Evolutionary conservation across 2,329 filamentous ascomycete genomes (phyloP), one percentile per base, ranked within the genome.

Genomic region (Zymoseptoria ardabiliae): DNA sequence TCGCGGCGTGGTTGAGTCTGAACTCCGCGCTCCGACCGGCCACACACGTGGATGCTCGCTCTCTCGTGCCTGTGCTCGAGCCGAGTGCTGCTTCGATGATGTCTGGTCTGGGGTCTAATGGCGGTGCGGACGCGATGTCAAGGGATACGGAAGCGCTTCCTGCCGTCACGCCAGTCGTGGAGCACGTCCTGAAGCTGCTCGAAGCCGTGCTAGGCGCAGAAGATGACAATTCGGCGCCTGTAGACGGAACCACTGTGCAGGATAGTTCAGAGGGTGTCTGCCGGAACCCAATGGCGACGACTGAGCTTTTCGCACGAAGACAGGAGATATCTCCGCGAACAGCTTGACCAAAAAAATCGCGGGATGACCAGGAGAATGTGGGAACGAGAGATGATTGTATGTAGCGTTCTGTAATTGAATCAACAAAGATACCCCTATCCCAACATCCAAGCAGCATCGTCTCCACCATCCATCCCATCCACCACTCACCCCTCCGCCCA

Each of bases 401-500:
- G 35, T 45, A 45, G 35, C 35, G 35, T 17, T 17, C 35, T n/a
- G 35, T 45, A 17, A 45, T 17, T n/a, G n/a, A 45, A 17, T 17
- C 35, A 41, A 41, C 35, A 4, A 41, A 35, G 30, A 41, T 17
- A 41, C 35, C 35, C 35, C 13, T 41, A n/a, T n/a, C 11, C 30
- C 49, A 20, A 20, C 7, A 3, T 53, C 25, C 25, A 53, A 22
- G 6, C 21, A 52, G 50, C 4, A 8, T 20, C 21, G 4, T 25
- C 52, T 3, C 23, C 52, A 20, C 19, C 48, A n/a, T n/a, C n/a
- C n/a, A n/a, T 22, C 23, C 19, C 35, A 25, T 30, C 23, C 19
- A 22, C 57, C 56, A n/a, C 23, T 45, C 17, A 28, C 45, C 30
- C 61, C 45, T 67, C 68, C 17, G 67, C 81, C 82, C 87, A 94